These are phyloP conservation scores for Hemisphaericaspora xylanilytica DNA, from an alignment of 1,139 yeast species.

Conservation along the genomic window DNA sequence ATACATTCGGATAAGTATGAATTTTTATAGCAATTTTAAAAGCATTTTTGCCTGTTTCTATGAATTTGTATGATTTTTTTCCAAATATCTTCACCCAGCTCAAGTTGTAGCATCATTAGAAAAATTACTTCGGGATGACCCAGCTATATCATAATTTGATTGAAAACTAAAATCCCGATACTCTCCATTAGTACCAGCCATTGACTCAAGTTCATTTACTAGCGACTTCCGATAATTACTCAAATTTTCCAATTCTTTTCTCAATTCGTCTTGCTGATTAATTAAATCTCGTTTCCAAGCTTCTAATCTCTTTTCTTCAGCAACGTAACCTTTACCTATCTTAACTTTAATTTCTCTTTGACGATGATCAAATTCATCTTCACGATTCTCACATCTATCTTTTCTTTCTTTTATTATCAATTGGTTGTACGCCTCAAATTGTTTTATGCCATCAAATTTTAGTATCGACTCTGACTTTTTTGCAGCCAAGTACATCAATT, in stretches of 20 bases:
- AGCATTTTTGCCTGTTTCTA: too few relatives aligned
- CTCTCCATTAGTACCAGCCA: not conserved
- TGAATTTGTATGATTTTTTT: too few relatives aligned
- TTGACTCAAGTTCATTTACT: constrained; percentile 3
- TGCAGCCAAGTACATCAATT: constrained; percentile 1
- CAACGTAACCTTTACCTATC: constrained; percentile 46
- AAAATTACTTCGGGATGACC: not conserved
- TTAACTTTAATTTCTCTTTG: constrained; percentile 44
- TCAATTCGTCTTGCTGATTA: constrained; percentile 43
- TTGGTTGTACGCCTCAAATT: constrained; percentile 29
- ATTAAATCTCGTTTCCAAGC: constrained; percentile 63
- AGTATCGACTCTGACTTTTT: not conserved
- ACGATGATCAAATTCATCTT: constrained; percentile 47
- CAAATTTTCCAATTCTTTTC: constrained; percentile 7
- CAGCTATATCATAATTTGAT: not conserved
- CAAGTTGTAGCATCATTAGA: not conserved
- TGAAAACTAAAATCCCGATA: constrained; percentile 2
- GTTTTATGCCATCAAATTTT: constrained; percentile 10
- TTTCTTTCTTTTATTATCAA: constrained; percentile 38
- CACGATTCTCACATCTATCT: constrained; percentile 38
- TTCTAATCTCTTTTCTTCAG: constrained; percentile 61
- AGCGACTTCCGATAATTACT: constrained; percentile 3
- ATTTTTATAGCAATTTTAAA: too few relatives aligned
- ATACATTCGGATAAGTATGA: too few relatives aligned
- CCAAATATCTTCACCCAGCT: too few relatives aligned